Conservation (phyloP, 495 filamentous ascomycete species). For the Cryomyces minteri region DNA sequence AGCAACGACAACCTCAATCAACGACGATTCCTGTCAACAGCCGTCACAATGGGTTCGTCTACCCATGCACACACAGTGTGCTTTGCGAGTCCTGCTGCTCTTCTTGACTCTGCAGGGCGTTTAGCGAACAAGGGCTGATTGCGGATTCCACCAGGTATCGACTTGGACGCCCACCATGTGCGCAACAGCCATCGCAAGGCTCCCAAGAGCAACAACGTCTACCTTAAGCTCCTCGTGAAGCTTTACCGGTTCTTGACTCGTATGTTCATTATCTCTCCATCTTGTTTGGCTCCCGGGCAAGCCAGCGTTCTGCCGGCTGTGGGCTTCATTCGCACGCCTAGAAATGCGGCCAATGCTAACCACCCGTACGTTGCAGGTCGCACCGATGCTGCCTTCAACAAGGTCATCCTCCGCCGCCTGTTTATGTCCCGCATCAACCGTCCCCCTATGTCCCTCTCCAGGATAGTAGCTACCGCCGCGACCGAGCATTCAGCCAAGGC, state of each 20-base stretch:
- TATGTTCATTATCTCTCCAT: constrained; percentile 29
- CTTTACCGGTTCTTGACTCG: constrained; percentile 96
- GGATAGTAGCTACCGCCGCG: constrained; percentile 53
- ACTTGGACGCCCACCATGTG: constrained; percentile 66
- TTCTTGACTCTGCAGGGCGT: too few species aligned
- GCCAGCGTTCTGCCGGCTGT: too few species aligned
- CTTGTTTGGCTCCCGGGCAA: too few species aligned
- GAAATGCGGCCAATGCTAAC: background rate
- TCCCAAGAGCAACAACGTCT: constrained; percentile 95
- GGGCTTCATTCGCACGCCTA: background rate
- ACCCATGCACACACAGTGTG: too few species aligned
- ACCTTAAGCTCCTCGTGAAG: constrained; percentile 94
- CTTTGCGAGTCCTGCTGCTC: too few species aligned
- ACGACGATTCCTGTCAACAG: too few species aligned
- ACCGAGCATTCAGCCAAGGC: constrained; percentile 37
- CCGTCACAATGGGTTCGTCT: too few species aligned
- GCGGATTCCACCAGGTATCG: constrained; percentile 35
- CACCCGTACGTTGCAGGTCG: constrained; percentile 40
- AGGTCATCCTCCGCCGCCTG: constrained; percentile 85
- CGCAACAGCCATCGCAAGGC: constrained; percentile 79
- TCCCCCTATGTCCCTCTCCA: constrained; percentile 81
- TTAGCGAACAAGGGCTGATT: background rate
- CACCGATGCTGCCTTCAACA: constrained; percentile 94
- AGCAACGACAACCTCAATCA: too few species aligned
- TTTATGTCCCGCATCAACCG: constrained; percentile 97